Conservation (phyloP, 2,329 filamentous ascomycete species). For the Neoascochyta sp. region DNA sequence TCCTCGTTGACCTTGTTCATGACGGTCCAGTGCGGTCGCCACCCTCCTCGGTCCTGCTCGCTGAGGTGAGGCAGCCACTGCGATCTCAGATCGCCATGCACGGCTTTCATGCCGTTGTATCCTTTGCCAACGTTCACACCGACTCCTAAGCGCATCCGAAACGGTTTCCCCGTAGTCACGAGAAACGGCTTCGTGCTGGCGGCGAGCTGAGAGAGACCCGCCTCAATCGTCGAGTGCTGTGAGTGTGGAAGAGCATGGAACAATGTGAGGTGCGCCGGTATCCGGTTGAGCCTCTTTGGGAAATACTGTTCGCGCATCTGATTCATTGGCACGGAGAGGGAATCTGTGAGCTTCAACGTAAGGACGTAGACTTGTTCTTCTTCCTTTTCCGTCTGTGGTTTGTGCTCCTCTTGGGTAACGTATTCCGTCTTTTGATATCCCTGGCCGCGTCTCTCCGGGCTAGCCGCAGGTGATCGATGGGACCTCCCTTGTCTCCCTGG, state of each 20-base stretch:
- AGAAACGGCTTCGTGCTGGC: slow-evolving; percentile 33
- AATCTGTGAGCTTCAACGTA: slow-evolving; percentile 41
- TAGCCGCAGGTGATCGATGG: slow-evolving; percentile 2
- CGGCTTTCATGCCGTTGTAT: slow-evolving; percentile 27
- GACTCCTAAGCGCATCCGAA: slow-evolving; percentile 43
- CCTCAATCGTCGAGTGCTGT: slow-evolving; percentile 35
- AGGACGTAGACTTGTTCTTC: slow-evolving; percentile 43
- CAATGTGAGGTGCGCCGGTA: slow-evolving; percentile 44
- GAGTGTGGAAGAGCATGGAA: slow-evolving; percentile 47
- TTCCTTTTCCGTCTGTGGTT: slow-evolving; percentile 28
- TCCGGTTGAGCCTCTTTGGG: slow-evolving; percentile 42
- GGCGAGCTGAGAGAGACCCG: slow-evolving; percentile 29
- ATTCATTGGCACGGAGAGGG: slow-evolving; percentile 40
- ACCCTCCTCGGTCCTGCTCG: slow-evolving; percentile 42
- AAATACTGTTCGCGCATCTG: slow-evolving; percentile 42
- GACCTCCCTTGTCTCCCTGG: slow-evolving; percentile 1
- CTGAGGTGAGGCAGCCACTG: slow-evolving; percentile 41
- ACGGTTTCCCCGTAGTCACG: slow-evolving; percentile 38
- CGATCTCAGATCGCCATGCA: slow-evolving; percentile 35
- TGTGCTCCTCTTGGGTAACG: slow-evolving; percentile 16
- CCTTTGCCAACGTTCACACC: slow-evolving; percentile 38
- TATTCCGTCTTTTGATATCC: slow-evolving; percentile 1
- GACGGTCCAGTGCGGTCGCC: slow-evolving; percentile 45
- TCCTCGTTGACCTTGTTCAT: slow-evolving; percentile 49
- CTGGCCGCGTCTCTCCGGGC: slow-evolving; percentile 11